phyloP scores from a whole-genome alignment of 208 protist genomes.

The Plasmodiophora brassicae region DNA sequence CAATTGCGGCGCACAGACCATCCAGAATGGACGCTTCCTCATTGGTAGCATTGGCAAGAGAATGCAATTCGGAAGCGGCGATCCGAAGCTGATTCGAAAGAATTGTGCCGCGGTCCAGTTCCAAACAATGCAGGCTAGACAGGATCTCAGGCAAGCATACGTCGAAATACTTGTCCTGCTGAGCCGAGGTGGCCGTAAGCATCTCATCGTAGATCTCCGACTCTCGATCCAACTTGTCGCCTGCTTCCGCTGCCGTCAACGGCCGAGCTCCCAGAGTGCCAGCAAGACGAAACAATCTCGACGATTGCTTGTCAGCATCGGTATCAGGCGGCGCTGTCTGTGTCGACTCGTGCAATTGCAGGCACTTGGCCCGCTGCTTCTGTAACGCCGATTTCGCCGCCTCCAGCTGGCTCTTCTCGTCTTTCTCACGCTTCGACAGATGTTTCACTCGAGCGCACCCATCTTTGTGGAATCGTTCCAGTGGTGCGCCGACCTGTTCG shows the following conservation, averaged over 20 bases:
- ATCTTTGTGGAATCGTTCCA: conserved; percentile 2
- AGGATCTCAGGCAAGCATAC: not conserved
- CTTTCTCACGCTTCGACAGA: not conserved
- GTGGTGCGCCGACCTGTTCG: not conserved
- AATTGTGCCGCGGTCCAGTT: conserved; percentile 5
- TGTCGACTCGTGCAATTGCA: not conserved
- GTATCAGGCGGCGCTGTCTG: not conserved
- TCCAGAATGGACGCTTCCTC: not conserved
- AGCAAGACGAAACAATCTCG: not conserved
- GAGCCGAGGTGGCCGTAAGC: not conserved
- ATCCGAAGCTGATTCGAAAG: conserved; percentile 1
- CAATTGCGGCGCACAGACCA: not conserved
- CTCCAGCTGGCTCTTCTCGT: not conserved
- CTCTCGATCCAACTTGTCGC: not conserved
- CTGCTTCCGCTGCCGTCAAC: not conserved
- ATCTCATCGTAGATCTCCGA: not conserved
- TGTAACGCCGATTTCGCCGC: not conserved
- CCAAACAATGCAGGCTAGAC: not conserved
- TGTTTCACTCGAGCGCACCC: not conserved
- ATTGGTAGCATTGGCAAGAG: not conserved
- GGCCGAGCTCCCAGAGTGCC: not conserved
- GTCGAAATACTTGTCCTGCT: conserved; percentile 4
- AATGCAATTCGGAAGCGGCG: not conserved
- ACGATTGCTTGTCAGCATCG: not conserved
- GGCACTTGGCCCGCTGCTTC: not conserved